Conservation (phyloP, 176 grass and related monocot species). For the Otatea glauca region DNA sequence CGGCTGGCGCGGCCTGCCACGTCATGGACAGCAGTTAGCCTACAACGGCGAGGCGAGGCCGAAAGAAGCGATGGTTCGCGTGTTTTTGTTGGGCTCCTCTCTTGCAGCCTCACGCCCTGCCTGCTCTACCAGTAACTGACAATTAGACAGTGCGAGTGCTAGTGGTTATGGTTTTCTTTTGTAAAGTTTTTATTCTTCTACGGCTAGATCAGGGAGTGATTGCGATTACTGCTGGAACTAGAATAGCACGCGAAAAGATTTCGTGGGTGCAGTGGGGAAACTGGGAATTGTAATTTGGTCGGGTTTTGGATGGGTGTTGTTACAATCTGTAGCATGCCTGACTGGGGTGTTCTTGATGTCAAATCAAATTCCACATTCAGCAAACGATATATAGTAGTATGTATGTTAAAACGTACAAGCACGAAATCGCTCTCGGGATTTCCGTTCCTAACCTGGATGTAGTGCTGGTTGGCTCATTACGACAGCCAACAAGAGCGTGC, state of each 20-base stretch:
- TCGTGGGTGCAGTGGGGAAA: not conserved
- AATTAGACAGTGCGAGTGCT: not conserved
- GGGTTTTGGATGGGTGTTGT: not conserved
- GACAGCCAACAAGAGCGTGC: not conserved
- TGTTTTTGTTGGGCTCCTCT: not conserved
- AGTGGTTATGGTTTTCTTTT: not conserved
- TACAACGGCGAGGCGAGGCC: not conserved
- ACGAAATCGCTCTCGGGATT: not conserved
- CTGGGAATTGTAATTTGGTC: not conserved
- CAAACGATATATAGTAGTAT: not conserved
- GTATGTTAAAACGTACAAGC: not conserved
- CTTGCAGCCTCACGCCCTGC: not conserved
- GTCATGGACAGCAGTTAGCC: not conserved
- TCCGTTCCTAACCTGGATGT: not conserved
- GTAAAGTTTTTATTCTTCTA: not conserved
- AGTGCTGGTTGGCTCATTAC: not conserved
- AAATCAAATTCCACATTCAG: not conserved
- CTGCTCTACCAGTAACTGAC: constrained; percentile 15
- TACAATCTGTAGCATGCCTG: not conserved
- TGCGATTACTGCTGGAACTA: not conserved
- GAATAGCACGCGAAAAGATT: not conserved
- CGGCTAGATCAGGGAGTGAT: not conserved
- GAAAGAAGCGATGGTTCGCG: constrained; percentile 28
- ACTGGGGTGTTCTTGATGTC: not conserved
- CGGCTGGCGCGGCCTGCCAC: not conserved